Percentiles rank a stretch among this genome's conserved stretches.
phyloP scores from a whole-genome alignment of 768 basidiomycete genomes.

The Postia placenta region DNA sequence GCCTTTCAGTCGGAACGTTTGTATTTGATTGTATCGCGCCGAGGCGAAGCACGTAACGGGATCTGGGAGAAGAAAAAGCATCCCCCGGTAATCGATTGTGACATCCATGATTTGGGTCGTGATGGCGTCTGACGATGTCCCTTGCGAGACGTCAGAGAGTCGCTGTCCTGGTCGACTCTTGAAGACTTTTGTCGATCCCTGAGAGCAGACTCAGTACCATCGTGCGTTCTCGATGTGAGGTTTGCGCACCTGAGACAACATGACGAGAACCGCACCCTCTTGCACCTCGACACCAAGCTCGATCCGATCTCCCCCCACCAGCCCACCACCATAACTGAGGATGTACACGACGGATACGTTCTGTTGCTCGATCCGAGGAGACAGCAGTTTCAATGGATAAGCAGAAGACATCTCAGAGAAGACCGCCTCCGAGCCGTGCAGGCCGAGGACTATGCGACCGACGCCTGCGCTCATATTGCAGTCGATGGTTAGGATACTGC shows the following conservation, averaged over 20 bases:
- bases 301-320: slow-evolving; percentile 81
- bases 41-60: slow-evolving; percentile 88
- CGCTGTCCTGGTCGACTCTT: slow-evolving; percentile 65
- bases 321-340: slow-evolving; percentile 85
- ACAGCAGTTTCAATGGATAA: slow-evolving; percentile 86
- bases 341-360: slow-evolving; percentile 69
- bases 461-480: slow-evolving; percentile 31
- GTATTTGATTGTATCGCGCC: slow-evolving; percentile 78
- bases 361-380: slow-evolving; percentile 49
- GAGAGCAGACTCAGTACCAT: slow-evolving; percentile 1
- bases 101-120: slow-evolving; percentile 67
- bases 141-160: slow-evolving; percentile 28
- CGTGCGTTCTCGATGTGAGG: not conserved
- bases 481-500: not conserved
- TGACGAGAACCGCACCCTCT: slow-evolving; percentile 49
- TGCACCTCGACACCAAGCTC: slow-evolving; percentile 56
- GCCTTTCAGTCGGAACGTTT: slow-evolving; percentile 63
- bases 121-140: slow-evolving; percentile 15
- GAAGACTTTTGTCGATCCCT: slow-evolving; percentile 96
- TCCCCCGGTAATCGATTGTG: slow-evolving; percentile 41
- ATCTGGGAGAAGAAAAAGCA: slow-evolving; percentile 82
- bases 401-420: slow-evolving; percentile 73
- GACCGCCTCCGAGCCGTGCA: slow-evolving; percentile 48
- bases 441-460: slow-evolving; percentile 51
- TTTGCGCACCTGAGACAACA: slow-evolving; percentile 76